Conservation (phyloP, 306 rosid genomes). For the Prinsepia uniflora region DNA sequence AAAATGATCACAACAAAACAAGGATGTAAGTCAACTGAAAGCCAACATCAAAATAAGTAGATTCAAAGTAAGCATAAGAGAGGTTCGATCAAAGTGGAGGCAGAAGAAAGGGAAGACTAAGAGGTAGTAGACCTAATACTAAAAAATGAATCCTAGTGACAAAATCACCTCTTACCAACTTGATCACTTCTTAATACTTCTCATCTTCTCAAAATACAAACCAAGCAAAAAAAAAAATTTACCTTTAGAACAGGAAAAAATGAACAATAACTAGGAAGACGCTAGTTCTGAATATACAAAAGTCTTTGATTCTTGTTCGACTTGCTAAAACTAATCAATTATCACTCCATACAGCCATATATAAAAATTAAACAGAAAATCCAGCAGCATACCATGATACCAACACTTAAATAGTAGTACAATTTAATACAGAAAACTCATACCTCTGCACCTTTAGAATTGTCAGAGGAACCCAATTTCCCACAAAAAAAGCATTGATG, state of each 20-base stretch:
- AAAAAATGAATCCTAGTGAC: neutral
- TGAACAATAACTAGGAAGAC: neutral
- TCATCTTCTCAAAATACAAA: neutral
- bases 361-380: neutral
- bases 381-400: neutral
- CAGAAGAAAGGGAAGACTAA: neutral
- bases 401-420: neutral
- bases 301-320: neutral
- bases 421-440: slow-evolving; percentile 3
- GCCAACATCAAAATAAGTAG: neutral
- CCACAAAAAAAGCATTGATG: slow-evolving; percentile 94
- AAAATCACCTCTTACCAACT: neutral
- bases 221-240: neutral
- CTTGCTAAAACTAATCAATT: neutral
- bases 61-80: neutral
- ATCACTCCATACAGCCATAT: neutral
- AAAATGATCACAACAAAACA: neutral
- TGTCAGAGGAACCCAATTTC: slow-evolving; percentile 68
- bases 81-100: neutral
- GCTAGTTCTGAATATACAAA: neutral
- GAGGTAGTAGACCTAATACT: neutral
- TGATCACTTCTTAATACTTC: neutral
- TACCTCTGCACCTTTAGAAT: slow-evolving; percentile 78
- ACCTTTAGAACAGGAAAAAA: neutral
- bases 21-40: neutral